These are phyloP conservation scores for Rhynchosporium secalis DNA, from an alignment of 2,329 filamentous ascomycete genomes.

Conservation along the genomic window DNA sequence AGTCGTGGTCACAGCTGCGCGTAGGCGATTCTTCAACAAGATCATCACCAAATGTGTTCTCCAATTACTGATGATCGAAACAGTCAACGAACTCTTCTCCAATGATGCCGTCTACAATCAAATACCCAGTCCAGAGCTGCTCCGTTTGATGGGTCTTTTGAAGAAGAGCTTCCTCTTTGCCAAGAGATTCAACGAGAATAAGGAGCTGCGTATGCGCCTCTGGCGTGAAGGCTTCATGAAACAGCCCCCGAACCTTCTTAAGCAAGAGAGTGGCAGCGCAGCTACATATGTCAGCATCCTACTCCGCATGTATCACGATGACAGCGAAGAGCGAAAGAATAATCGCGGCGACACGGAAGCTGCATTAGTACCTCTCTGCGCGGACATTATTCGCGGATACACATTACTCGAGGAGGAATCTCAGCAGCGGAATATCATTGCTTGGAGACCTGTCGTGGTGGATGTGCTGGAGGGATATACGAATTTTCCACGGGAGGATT, in stretches of 20 bases:
- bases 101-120: conserved; percentile 93
- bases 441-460: conserved; percentile 95
- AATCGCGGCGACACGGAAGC: conserved; percentile 83
- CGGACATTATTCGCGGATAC: conserved; percentile 88
- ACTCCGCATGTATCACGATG: conserved; percentile 95
- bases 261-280: conserved; percentile 91
- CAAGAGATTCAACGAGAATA: conserved; percentile 95
- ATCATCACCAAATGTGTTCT: conserved; percentile 99
- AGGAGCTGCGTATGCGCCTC: conserved; percentile 88
- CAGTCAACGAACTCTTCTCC: conserved; percentile 96
- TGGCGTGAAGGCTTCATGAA: conserved; percentile 99
- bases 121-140: conserved; percentile 85
- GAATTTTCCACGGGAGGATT: conserved; percentile 77
- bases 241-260: conserved; percentile 94
- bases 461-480: conserved; percentile 93
- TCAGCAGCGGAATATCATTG: conserved; percentile 93
- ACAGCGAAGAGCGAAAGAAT: conserved; percentile 75
- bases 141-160: conserved; percentile 88
- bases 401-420: conserved; percentile 89
- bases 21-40: conserved; percentile 95
- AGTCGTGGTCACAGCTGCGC: conserved; percentile 87
- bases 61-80: conserved; percentile 98
- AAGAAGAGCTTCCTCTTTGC: conserved; percentile 98
- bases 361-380: conserved; percentile 90
- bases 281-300: conserved; percentile 95